Conservation (phyloP, 495 filamentous ascomycete species). For the Xylaria bambusicola region DNA sequence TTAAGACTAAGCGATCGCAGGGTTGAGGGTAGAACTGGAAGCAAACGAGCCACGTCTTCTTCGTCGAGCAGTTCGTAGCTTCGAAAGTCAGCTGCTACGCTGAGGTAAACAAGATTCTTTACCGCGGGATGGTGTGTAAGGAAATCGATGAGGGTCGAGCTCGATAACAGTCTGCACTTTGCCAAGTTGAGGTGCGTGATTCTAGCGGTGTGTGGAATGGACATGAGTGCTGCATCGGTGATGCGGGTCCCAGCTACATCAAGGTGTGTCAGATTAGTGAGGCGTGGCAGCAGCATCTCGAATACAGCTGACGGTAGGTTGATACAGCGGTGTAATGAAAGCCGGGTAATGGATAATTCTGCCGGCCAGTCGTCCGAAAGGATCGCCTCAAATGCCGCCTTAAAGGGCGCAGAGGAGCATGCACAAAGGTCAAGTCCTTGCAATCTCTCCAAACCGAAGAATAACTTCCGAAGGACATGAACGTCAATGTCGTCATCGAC, state of each 20-base stretch:
- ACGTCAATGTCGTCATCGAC: constrained; percentile 75
- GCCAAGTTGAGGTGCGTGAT: constrained; percentile 82
- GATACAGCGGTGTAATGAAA: constrained; percentile 82
- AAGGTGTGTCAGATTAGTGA: constrained; percentile 73
- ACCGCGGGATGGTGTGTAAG: constrained; percentile 72
- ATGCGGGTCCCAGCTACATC: constrained; percentile 80
- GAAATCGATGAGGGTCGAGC: constrained; percentile 68
- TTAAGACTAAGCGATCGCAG: constrained; percentile 77
- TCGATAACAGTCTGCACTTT: constrained; percentile 72
- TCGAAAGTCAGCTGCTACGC: constrained; percentile 71
- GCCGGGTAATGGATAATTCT: constrained; percentile 61
- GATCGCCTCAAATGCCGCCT: constrained; percentile 51
- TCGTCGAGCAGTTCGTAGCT: constrained; percentile 71
- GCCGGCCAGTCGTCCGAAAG: constrained; percentile 46
- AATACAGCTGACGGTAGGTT: constrained; percentile 69
- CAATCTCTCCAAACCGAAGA: constrained; percentile 70
- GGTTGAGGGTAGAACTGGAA: constrained; percentile 67
- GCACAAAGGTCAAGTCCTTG: constrained; percentile 79
- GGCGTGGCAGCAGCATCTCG: constrained; percentile 68
- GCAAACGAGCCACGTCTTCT: constrained; percentile 63
- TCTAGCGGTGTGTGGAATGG: constrained; percentile 69
- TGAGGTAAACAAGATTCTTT: constrained; percentile 68
- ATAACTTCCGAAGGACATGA: constrained; percentile 70
- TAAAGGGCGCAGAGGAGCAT: constrained; percentile 71
- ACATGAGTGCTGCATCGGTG: constrained; percentile 68